phyloP scores from a whole-genome alignment of 306 rosid species.

The Acmispon strigosus region DNA sequence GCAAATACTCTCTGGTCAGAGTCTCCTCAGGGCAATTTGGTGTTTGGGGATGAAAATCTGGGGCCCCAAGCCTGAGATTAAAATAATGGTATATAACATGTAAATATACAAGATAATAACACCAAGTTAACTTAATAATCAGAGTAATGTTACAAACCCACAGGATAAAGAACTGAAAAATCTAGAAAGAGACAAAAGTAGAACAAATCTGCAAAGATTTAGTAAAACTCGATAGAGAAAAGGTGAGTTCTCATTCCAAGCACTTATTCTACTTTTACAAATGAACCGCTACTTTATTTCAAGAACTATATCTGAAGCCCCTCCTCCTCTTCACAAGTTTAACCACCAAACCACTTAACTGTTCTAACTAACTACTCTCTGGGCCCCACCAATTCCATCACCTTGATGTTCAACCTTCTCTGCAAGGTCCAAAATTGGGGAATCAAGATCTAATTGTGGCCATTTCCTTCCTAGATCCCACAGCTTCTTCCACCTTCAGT shows the following conservation, averaged over 20 bases:
- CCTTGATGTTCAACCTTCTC: background rate
- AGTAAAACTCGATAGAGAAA: background rate
- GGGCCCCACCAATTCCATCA: background rate
- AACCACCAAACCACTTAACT: background rate
- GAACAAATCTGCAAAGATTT: background rate
- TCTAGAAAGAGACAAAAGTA: background rate
- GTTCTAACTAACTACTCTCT: background rate
- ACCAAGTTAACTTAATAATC: background rate
- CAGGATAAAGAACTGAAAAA: background rate
- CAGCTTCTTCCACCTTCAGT: background rate
- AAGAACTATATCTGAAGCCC: background rate
- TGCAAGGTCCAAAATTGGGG: background rate
- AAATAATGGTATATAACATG: conserved; percentile 17
- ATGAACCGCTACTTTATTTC: background rate
- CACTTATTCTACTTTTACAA: background rate
- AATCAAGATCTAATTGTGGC: background rate
- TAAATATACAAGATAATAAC: background rate
- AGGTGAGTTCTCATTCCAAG: background rate
- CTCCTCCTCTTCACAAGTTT: background rate
- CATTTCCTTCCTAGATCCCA: background rate
- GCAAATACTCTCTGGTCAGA: conserved; percentile 77
- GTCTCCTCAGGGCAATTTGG: conserved; percentile 94
- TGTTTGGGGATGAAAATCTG: conserved; percentile 84
- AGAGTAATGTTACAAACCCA: background rate
- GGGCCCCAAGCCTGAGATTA: conserved; percentile 81